A percentile compares a stretch with the other conserved stretches of the same genome.
phyloP scores from a whole-genome alignment of 768 basidiomycete genomes.

The Fistulinella prunicolor region DNA sequence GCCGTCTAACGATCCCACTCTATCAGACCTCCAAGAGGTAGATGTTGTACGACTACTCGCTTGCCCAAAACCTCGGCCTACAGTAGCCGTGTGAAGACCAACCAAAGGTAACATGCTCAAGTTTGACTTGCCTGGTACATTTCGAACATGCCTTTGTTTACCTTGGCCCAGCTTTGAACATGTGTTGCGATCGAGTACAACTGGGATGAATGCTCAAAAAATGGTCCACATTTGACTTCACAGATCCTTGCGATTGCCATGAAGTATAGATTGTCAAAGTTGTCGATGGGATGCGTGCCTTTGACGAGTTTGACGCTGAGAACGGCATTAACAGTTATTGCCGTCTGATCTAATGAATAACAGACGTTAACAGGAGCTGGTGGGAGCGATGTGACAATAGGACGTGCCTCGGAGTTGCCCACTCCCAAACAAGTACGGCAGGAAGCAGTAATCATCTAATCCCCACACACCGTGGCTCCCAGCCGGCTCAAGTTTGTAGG shows the following conservation, averaged over 20 bases:
- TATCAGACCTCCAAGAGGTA: constrained; percentile 80
- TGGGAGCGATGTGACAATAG: background rate
- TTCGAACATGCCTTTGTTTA: constrained; percentile 85
- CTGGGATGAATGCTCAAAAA: constrained; percentile 90
- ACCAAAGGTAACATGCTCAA: background rate
- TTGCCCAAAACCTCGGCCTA: constrained; percentile 91
- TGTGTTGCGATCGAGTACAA: constrained; percentile 81
- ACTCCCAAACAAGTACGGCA: constrained; percentile 89
- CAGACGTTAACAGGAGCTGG: background rate
- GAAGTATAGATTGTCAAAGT: constrained; percentile 71
- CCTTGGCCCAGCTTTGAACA: constrained; percentile 88
- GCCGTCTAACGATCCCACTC: constrained; percentile 51
- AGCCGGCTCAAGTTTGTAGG: constrained; percentile 90
- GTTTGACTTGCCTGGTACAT: constrained; percentile 79
- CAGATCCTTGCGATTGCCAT: constrained; percentile 75
- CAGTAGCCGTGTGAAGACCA: constrained; percentile 6
- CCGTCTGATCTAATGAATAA: constrained; percentile 49
- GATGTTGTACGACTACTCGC: constrained; percentile 91
- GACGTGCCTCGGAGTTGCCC: constrained; percentile 80
- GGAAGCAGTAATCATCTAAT: constrained; percentile 85
- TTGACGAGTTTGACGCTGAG: constrained; percentile 48
- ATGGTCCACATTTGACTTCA: constrained; percentile 81
- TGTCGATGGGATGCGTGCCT: constrained; percentile 20
- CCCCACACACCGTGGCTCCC: constrained; percentile 99
- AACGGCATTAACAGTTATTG: constrained; percentile 62